Evolutionary conservation across 1,139 yeast species (phyloP), one percentile per base, ranked within the genome.

Genomic region (Dujonia santamariae): DNA sequence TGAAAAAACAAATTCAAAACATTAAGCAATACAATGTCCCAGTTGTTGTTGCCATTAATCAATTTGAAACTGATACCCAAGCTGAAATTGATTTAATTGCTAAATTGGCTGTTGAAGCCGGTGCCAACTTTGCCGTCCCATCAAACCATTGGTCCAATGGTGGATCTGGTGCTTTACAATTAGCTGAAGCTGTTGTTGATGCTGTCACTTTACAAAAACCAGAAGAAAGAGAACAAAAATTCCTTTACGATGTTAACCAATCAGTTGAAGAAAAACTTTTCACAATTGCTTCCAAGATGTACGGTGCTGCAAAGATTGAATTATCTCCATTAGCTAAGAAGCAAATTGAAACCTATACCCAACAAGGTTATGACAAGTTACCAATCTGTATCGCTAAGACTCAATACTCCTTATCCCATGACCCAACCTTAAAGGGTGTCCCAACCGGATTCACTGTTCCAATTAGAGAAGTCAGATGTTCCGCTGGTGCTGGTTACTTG

Each of bases 301-400:
- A 84, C 59, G 90, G 90, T 38, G 94, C 92, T 39, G 63, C 75
- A 26, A 74, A 68, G 30, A 75, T 84, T 44, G 85, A 81, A 51
- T 69, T 83, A 36, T 75, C 82, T 8, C 81, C 81, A 28, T 66
- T 72, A 44, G 92, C 92, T 26, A 75, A 74, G 48, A 63, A 72
- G 49, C 85, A 82, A 59, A 77, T 84, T 44, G 80, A 73, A 43
- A 67, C 74, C 37, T 83, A 80, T 59, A 78, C 79, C 39, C 59
- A 67, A 37, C 88, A 82, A 65, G 90, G 90, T 1, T 83, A 76
- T 50, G 85, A 77, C 43, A 72, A 82, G 46, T 65, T 84, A 53
- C 94, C 94, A 37, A 77, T 84, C 42, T 84, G 94, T 63, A 78
- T 84, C 48, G 94, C 94, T 32, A 84, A 84, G 64, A 84, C 94